phyloP scores from a whole-genome alignment of 2,329 filamentous ascomycete species.

The Botrytis deweyae region DNA sequence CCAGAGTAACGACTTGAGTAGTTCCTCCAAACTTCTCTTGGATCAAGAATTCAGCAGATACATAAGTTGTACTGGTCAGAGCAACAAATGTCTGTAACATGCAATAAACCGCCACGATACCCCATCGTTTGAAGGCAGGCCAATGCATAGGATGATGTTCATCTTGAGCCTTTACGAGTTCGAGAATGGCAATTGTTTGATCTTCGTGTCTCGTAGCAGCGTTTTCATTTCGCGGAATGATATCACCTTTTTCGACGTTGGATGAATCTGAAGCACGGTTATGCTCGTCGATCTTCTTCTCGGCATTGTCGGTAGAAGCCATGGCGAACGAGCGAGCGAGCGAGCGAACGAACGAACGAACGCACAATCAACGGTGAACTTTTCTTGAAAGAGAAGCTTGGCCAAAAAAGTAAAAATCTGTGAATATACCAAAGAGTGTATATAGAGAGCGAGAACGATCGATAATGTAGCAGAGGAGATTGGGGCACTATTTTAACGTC shows the following conservation, averaged over 20 bases:
- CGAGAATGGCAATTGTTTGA: constrained; percentile 31
- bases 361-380: constrained; percentile 7
- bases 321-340: constrained; percentile 12
- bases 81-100: constrained; percentile 42
- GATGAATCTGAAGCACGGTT: constrained; percentile 9
- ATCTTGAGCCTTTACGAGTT: constrained; percentile 34
- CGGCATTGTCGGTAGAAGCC: constrained; percentile 17
- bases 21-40: constrained; percentile 42
- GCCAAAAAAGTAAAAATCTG: not conserved
- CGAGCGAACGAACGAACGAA: not conserved
- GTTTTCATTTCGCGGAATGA: constrained; percentile 15
- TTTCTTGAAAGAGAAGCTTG: constrained; percentile 1
- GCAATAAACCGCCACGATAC: constrained; percentile 32
- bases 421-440: not conserved
- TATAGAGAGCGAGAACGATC: not conserved
- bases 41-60: constrained; percentile 43
- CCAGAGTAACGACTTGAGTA: constrained; percentile 43
- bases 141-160: constrained; percentile 37
- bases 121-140: constrained; percentile 34
- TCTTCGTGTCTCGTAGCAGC: constrained; percentile 18
- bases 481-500: constrained; percentile 21
- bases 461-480: not conserved
- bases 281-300: constrained; percentile 16
- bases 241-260: constrained; percentile 14
- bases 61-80: constrained; percentile 36